Evolutionary conservation across 345 rosid genomes (phyloP).

Genomic region (Tarenaya hassleriana): DNA sequence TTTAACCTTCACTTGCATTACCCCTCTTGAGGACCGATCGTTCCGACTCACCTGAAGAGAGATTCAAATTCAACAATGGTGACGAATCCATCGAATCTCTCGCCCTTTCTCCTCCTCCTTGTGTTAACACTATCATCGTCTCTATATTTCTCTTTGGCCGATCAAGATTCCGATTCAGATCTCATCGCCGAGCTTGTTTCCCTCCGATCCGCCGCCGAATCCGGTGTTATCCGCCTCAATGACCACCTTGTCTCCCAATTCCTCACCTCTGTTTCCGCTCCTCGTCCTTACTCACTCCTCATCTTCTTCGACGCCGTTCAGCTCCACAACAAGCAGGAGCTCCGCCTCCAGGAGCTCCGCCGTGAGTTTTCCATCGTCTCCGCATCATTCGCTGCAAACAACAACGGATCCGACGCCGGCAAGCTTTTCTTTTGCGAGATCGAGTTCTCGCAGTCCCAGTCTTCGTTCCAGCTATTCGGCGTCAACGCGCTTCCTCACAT

Average conservation of each 20-base stretch:
- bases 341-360: slow-evolving; percentile 59
- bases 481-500: slow-evolving; percentile 91
- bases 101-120: slow-evolving; percentile 20
- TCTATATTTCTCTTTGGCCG: slow-evolving; percentile 1
- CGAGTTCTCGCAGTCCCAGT: slow-evolving; percentile 64
- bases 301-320: slow-evolving; percentile 87
- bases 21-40: too few relatives aligned
- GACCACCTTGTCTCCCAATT: slow-evolving; percentile 74
- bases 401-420: slow-evolving; percentile 35
- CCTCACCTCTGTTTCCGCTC: slow-evolving; percentile 55
- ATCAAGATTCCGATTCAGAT: slow-evolving; percentile 38
- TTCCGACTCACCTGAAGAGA: too few relatives aligned
- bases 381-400: slow-evolving; percentile 63
- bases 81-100: slow-evolving; percentile 17
- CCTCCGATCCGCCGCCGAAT: slow-evolving; percentile 54
- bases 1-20: too few relatives aligned
- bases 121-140: slow-evolving; percentile 23
- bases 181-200: slow-evolving; percentile 47
- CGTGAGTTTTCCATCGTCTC: slow-evolving; percentile 66
- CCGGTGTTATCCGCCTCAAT: slow-evolving; percentile 73
- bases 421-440: slow-evolving; percentile 80
- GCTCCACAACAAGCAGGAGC: slow-evolving; percentile 54
- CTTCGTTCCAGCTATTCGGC: slow-evolving; percentile 62
- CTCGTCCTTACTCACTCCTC: slow-evolving; percentile 68
- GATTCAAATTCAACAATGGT: too few relatives aligned